phyloP scores from a whole-genome alignment of 108 stramenopile species.

The Pseudonitzschia multiseries region DNA sequence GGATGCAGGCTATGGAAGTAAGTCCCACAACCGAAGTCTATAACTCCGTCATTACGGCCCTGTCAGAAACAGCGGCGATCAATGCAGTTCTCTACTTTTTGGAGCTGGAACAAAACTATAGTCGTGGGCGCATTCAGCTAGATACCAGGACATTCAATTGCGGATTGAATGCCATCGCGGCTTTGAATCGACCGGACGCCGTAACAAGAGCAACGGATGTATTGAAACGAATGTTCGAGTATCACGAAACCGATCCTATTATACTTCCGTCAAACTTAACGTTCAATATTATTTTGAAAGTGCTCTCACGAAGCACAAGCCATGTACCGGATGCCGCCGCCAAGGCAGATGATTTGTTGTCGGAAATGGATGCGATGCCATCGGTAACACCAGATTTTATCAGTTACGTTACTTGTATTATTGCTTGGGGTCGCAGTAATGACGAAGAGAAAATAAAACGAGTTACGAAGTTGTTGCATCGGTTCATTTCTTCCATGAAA shows the following conservation, averaged over 20 bases:
- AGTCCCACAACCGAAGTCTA: constrained; percentile 18
- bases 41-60: constrained; percentile 34
- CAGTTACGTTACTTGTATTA: constrained; percentile 29
- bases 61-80: constrained; percentile 9
- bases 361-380: constrained; percentile 21
- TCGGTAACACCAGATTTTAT: constrained; percentile 14
- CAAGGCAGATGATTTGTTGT: constrained; percentile 26
- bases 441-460: constrained; percentile 22
- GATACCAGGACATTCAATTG: constrained; percentile 37
- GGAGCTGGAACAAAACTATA: constrained; percentile 28
- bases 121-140: constrained; percentile 20
- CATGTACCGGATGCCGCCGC: constrained; percentile 21
- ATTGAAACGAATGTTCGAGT: constrained; percentile 27
- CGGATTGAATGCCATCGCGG: constrained; percentile 31
- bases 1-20: constrained; percentile 27
- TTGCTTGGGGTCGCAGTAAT: constrained; percentile 40
- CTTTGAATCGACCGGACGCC: constrained; percentile 36
- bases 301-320: constrained; percentile 32
- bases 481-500: constrained; percentile 5
- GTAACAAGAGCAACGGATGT: constrained; percentile 20
- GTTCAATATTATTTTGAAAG: constrained; percentile 34
- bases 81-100: constrained; percentile 33
- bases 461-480: constrained; percentile 19
- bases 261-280: constrained; percentile 29
- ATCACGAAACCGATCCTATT: constrained; percentile 21